Conservation (phyloP, 495 filamentous ascomycete genomes). For the Neurospora sp. region DNA sequence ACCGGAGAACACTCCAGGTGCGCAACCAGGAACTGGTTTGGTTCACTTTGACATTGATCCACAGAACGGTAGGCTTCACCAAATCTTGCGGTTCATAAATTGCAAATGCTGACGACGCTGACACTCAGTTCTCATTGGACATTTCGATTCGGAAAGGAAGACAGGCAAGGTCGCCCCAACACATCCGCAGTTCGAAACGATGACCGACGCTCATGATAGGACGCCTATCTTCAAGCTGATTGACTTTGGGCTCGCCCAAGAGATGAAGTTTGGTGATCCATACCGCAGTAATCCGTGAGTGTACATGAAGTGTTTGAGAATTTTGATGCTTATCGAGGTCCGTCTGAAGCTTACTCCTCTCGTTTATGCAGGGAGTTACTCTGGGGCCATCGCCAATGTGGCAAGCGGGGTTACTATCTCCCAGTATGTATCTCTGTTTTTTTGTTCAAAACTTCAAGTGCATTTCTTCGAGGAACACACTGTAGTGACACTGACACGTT, state of each 20-base stretch:
- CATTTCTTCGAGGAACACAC: not conserved
- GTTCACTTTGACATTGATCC: slow-evolving; percentile 7
- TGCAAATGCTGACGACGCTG: not conserved
- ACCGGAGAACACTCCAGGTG: not conserved
- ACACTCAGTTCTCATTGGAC: not conserved
- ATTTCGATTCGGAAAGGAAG: not conserved
- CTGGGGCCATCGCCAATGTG: not conserved
- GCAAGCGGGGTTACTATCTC: not conserved
- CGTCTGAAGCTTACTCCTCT: not conserved
- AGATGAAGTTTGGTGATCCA: not conserved
- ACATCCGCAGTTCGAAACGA: not conserved
- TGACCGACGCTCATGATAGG: not conserved
- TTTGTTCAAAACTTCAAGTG: not conserved
- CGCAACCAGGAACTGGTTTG: not conserved
- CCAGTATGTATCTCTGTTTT: not conserved
- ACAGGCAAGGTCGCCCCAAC: not conserved
- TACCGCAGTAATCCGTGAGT: not conserved
- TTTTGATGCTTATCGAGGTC: not conserved
- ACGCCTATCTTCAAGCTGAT: not conserved
- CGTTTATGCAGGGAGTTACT: not conserved
- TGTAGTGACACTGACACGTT: not conserved
- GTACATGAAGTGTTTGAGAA: not conserved
- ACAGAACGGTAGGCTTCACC: not conserved
- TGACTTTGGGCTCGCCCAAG: not conserved
- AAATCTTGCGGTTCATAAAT: not conserved